A percentile compares a stretch with the other conserved stretches of the same genome.
Conservation (phyloP, 345 rosid species). For the Firmiana major region DNA sequence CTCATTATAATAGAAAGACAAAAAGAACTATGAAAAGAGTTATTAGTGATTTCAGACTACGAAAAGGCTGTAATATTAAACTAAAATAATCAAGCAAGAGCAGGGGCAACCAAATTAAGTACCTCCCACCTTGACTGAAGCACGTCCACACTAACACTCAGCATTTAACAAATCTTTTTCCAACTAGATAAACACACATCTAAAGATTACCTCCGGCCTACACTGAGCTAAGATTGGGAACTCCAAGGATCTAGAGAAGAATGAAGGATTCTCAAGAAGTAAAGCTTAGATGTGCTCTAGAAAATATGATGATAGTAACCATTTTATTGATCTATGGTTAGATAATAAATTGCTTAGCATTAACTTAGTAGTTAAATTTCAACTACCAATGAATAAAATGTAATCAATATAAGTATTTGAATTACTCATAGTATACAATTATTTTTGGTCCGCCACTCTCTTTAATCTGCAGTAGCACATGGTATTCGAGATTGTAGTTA, state of each 20-base stretch:
- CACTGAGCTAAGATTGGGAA: not conserved
- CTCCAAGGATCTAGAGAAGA: conserved; percentile 1
- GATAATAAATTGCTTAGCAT: not conserved
- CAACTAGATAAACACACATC: not conserved
- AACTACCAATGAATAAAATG: not conserved
- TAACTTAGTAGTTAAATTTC: not conserved
- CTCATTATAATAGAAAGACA: not conserved
- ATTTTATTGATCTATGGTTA: not conserved
- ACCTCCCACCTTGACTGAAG: not conserved
- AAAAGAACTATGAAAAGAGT: not conserved
- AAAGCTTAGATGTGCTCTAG: not conserved
- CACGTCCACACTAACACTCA: not conserved
- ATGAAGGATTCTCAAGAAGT: not conserved
- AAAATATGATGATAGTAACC: not conserved
- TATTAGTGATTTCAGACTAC: not conserved
- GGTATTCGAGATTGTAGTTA: not conserved
- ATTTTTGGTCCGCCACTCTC: not conserved
- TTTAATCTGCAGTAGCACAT: not conserved
- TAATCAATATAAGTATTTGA: not conserved
- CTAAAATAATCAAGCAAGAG: conserved; percentile 1
- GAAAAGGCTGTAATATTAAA: not conserved
- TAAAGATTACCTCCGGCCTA: not conserved
- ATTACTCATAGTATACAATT: not conserved
- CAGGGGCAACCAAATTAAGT: not conserved
- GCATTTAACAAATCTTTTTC: not conserved